Conservation (phyloP, 1,284 basidiomycete genomes). For the Rhodotorula sp. region DNA sequence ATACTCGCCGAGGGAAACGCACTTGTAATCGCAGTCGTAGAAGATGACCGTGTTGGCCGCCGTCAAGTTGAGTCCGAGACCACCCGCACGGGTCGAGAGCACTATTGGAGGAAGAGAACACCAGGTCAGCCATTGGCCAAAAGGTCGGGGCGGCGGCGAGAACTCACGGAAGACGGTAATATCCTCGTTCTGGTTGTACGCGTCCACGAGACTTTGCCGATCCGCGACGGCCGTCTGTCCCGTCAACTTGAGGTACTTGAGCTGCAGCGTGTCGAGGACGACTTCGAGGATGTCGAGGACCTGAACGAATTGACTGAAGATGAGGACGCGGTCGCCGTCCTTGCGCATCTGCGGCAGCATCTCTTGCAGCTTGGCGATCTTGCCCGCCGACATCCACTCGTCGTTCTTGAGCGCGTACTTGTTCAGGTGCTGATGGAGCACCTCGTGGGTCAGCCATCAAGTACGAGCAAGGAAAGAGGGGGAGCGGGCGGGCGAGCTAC, state of each 20-base stretch:
- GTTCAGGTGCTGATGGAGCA: slow-evolving; percentile 63
- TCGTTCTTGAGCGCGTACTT: slow-evolving; percentile 72
- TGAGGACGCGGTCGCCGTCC: slow-evolving; percentile 77
- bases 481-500: slow-evolving; percentile 12
- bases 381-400: slow-evolving; percentile 86
- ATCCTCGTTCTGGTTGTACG: slow-evolving; percentile 90
- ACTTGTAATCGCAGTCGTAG: slow-evolving; percentile 96
- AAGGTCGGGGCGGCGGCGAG: no score
- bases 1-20: slow-evolving; percentile 54
- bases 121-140: no score
- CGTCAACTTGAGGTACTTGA: slow-evolving; percentile 84
- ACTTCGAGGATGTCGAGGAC: slow-evolving; percentile 88
- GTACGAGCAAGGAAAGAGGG: background rate
- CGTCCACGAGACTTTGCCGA: slow-evolving; percentile 88
- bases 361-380: slow-evolving; percentile 71
- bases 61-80: slow-evolving; percentile 54
- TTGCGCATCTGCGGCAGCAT: slow-evolving; percentile 69
- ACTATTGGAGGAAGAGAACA: slow-evolving; percentile 49
- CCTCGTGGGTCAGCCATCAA: slow-evolving; percentile 19
- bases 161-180: slow-evolving; percentile 73
- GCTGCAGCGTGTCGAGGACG: slow-evolving; percentile 72
- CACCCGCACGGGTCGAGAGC: slow-evolving; percentile 89
- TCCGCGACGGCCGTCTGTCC: slow-evolving; percentile 93
- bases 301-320: slow-evolving; percentile 97
- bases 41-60: slow-evolving; percentile 84